These are phyloP conservation scores for Petunia hybrid DNA, from an alignment of 305 asterid genomes.

Conservation along the genomic window DNA sequence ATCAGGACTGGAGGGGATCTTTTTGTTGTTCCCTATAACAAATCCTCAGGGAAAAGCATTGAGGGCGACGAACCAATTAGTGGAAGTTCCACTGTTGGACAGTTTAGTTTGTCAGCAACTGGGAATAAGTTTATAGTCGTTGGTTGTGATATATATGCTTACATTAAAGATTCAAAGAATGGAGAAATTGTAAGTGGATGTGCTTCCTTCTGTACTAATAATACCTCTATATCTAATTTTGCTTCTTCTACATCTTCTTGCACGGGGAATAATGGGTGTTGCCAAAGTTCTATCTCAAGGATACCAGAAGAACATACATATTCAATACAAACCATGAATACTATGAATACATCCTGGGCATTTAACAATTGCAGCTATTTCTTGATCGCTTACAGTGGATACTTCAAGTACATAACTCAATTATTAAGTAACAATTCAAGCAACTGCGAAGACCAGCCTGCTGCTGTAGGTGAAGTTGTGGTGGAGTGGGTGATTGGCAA, in stretches of 20 bases:
- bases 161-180: background rate
- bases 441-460: slow-evolving; percentile 9
- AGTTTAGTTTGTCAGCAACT: background rate
- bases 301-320: slow-evolving; percentile 13
- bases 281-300: slow-evolving; percentile 34
- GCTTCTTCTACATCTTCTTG: background rate
- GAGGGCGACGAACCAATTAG: background rate
- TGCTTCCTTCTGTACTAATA: background rate
- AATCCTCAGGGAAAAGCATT: background rate
- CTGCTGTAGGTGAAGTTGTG: slow-evolving; percentile 7
- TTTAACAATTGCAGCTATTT: slow-evolving; percentile 33
- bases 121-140: background rate
- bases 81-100: background rate
- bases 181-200: slow-evolving; percentile 1
- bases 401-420: background rate
- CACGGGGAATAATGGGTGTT: slow-evolving; percentile 9
- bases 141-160: slow-evolving; percentile 8
- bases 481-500: slow-evolving; percentile 48
- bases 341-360: slow-evolving; percentile 34
- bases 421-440: background rate
- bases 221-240: background rate
- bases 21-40: background rate
- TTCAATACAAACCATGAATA: slow-evolving; percentile 41
- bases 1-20: background rate
- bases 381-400: slow-evolving; percentile 36